These are phyloP conservation scores for Rhypophila decipiens DNA, from an alignment of 495 filamentous ascomycete genomes.

Conservation along the genomic window DNA sequence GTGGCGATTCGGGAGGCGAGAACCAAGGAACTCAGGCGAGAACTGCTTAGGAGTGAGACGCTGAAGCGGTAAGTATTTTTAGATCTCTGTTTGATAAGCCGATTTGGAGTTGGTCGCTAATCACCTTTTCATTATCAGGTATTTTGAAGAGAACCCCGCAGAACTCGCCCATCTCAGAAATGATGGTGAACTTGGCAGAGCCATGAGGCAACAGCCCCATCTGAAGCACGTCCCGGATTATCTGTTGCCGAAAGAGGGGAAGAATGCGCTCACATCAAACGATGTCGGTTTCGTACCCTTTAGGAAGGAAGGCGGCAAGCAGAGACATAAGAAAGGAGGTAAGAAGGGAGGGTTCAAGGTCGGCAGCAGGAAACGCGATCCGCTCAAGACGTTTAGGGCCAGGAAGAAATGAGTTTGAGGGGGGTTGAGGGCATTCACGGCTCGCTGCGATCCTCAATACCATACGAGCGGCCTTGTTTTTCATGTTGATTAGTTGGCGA, in stretches of 20 bases:
- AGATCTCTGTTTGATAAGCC: too few species aligned
- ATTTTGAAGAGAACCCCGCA: conserved; percentile 94
- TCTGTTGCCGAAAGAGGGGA: conserved; percentile 74
- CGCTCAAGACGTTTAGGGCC: background rate
- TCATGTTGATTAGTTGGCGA: too few species aligned
- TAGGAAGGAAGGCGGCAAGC: conserved; percentile 53
- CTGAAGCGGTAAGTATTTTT: conserved; percentile 53
- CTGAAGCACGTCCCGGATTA: conserved; percentile 95
- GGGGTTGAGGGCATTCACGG: too few species aligned
- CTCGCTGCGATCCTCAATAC: too few species aligned
- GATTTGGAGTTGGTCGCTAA: too few species aligned
- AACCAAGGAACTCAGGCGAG: conserved; percentile 76
- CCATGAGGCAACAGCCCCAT: conserved; percentile 76
- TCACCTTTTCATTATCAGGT: too few species aligned
- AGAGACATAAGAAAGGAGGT: conserved; percentile 68
- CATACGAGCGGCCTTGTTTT: too few species aligned
- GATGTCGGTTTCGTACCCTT: conserved; percentile 70
- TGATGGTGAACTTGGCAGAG: conserved; percentile 71
- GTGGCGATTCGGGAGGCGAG: conserved; percentile 85
- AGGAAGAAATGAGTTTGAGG: background rate
- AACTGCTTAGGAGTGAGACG: conserved; percentile 87
- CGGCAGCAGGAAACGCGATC: background rate
- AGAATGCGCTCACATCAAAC: conserved; percentile 54
- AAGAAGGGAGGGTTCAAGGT: conserved; percentile 28
- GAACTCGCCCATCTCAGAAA: conserved; percentile 83